A percentile compares a stretch with the other conserved stretches of the same genome.
phyloP scores from a whole-genome alignment of 108 stramenopile genomes.

The Pseudonitzschia delicatissima region DNA sequence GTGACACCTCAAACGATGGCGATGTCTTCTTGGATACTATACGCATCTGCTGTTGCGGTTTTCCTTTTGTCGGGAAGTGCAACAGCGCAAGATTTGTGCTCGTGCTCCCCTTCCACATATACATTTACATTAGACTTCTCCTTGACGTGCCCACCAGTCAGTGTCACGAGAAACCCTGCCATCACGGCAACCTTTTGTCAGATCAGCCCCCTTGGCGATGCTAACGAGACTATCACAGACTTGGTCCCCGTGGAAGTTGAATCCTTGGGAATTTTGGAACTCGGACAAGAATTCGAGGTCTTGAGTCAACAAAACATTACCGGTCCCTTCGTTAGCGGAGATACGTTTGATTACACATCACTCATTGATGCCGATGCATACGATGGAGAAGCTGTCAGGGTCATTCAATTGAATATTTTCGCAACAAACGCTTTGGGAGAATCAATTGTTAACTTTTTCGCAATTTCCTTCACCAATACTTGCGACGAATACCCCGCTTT shows the following conservation, averaged over 20 bases:
- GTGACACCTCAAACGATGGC: no score
- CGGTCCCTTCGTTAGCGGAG: conserved; percentile 16
- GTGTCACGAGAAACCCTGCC: conserved; percentile 6
- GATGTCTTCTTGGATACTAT: no score
- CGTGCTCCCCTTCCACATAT: conserved; percentile 25
- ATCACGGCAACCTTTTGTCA: conserved; percentile 13
- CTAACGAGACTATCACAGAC: conserved; percentile 16
- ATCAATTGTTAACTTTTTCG: conserved; percentile 23
- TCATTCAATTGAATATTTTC: conserved; percentile 25
- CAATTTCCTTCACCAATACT: conserved; percentile 24
- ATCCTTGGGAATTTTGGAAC: conserved; percentile 19
- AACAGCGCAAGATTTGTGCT: conserved; percentile 6
- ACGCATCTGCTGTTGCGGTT: no score
- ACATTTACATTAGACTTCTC: conserved; percentile 24
- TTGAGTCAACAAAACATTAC: conserved; percentile 16
- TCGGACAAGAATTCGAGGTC: conserved; percentile 6
- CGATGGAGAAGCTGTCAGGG: background rate
- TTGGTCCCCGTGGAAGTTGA: conserved; percentile 24
- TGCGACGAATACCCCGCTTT: conserved; percentile 31
- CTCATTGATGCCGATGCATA: background rate
- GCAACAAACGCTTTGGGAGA: conserved; percentile 22
- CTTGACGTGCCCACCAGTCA: conserved; percentile 18
- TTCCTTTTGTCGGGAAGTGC: background rate
- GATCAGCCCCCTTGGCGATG: conserved; percentile 12
- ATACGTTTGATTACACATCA: conserved; percentile 19